Conservation (phyloP, 2,329 filamentous ascomycete species). For the Penicillium concentricum region DNA sequence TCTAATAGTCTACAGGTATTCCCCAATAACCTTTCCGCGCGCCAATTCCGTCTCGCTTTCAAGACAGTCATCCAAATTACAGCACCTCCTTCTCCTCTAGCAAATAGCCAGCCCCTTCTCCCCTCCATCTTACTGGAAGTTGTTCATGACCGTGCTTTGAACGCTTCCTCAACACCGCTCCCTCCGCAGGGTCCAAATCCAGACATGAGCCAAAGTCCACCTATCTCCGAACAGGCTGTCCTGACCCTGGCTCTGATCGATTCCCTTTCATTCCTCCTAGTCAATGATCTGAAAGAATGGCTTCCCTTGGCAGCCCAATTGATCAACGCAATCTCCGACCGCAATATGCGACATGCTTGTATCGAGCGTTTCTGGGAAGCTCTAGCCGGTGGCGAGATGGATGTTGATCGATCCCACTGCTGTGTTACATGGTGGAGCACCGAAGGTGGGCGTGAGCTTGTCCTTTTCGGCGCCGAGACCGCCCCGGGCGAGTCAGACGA, state of each 20-base stretch:
- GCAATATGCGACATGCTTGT: conserved; percentile 61
- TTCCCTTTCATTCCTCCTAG: conserved; percentile 69
- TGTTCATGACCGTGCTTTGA: conserved; percentile 63
- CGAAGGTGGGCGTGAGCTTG: conserved; percentile 57
- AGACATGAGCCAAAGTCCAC: conserved; percentile 33
- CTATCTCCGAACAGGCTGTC: conserved; percentile 71
- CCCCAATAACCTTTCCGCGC: conserved; percentile 71
- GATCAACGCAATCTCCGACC: conserved; percentile 63
- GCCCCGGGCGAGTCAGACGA: conserved; percentile 20
- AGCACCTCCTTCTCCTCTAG: conserved; percentile 73
- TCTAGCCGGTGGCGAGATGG: conserved; percentile 78
- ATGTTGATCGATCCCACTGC: conserved; percentile 75
- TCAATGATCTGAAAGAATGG: conserved; percentile 75
- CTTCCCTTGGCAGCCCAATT: conserved; percentile 68
- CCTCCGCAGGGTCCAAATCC: conserved; percentile 39
- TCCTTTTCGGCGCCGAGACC: conserved; percentile 48
- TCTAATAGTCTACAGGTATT: conserved; percentile 56
- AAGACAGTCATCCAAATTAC: conserved; percentile 80
- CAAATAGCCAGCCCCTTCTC: conserved; percentile 71
- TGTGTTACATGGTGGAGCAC: conserved; percentile 86
- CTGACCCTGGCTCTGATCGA: conserved; percentile 76
- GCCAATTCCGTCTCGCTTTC: conserved; percentile 87
- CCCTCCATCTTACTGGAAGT: conserved; percentile 79
- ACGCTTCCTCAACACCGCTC: conserved; percentile 53
- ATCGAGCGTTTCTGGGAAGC: conserved; percentile 76